A percentile compares a stretch with the other conserved stretches of the same genome.
phyloP scores from a whole-genome alignment of 768 basidiomycete genomes.

The Favolaschia claudopus region DNA sequence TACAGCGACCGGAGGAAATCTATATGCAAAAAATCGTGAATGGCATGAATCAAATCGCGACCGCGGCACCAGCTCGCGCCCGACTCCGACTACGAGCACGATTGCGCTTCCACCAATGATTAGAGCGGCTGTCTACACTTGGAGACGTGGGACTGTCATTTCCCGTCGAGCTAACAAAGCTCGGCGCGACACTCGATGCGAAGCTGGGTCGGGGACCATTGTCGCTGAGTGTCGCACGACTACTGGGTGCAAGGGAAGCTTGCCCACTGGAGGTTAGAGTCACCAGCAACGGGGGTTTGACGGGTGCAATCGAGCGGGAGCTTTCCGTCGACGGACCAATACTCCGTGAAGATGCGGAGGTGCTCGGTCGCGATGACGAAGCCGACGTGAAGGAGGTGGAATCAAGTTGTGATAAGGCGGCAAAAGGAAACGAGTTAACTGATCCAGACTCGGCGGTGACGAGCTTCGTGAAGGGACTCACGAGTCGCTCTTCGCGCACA shows the following conservation, averaged over 20 bases:
- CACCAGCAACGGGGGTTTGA: too few relatives aligned
- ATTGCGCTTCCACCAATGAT: slow-evolving; percentile 25
- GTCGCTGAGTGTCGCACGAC: neutral
- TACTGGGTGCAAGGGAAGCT: slow-evolving; percentile 8
- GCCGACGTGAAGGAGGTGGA: neutral
- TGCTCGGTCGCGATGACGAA: slow-evolving; percentile 13
- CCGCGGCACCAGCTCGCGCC: slow-evolving; percentile 7
- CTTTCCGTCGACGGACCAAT: neutral
- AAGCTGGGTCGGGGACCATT: slow-evolving; percentile 10
- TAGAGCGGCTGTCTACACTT: neutral
- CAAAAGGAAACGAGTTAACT: neutral
- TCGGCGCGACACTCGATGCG: slow-evolving; percentile 2
- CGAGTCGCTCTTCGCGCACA: slow-evolving; percentile 46
- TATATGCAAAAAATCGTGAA: neutral
- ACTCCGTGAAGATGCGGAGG: slow-evolving; percentile 8
- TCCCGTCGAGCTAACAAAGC: neutral
- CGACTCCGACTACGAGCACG: slow-evolving; percentile 16
- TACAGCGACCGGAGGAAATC: neutral
- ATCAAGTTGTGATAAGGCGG: neutral
- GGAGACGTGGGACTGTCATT: neutral
- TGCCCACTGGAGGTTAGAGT: slow-evolving; percentile 1
- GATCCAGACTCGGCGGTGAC: slow-evolving; percentile 16
- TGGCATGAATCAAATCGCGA: neutral
- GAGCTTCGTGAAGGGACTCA: slow-evolving; percentile 49
- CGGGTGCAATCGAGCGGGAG: neutral